These are phyloP conservation scores for Fusarium xyrophilum DNA, from an alignment of 2,329 filamentous ascomycete species.

Conservation along the genomic window DNA sequence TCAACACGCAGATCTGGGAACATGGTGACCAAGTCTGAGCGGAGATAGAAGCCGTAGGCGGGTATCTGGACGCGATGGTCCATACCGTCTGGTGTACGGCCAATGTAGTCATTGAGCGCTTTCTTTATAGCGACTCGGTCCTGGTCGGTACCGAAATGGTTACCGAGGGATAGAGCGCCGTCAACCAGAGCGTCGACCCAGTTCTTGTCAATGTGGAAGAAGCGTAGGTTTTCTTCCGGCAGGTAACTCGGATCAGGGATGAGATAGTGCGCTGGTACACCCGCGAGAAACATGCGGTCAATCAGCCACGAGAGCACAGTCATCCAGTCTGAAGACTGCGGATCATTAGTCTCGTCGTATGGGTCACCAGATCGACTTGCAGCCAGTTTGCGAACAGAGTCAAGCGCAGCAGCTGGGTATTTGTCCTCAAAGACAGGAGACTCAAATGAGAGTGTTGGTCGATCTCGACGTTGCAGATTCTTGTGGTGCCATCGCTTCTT, in stretches of 20 bases:
- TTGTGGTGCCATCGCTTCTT: neutral
- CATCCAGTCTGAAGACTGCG: constrained; percentile 47
- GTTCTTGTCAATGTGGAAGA: constrained; percentile 54
- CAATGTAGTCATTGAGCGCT: constrained; percentile 45
- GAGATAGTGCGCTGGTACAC: constrained; percentile 51
- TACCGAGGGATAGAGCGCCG: constrained; percentile 51
- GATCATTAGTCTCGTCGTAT: constrained; percentile 43
- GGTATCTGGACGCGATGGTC: constrained; percentile 43
- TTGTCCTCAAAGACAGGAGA: neutral
- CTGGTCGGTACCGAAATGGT: constrained; percentile 45
- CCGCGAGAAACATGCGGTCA: constrained; percentile 47
- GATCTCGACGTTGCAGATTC: neutral
- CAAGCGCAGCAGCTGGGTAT: neutral
- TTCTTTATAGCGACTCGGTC: constrained; percentile 41
- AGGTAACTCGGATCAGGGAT: constrained; percentile 49
- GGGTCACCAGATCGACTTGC: neutral
- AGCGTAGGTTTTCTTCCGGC: constrained; percentile 48
- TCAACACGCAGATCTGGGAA: constrained; percentile 47
- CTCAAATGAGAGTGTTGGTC: neutral
- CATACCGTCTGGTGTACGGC: neutral
- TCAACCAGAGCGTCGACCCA: constrained; percentile 55
- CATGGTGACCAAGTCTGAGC: constrained; percentile 47
- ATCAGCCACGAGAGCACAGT: constrained; percentile 47
- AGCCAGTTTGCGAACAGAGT: neutral
- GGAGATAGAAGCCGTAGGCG: constrained; percentile 49